Base-by-base conservation (phyloP, 345 rosid genomes). In the Balakata baccata region DNA sequence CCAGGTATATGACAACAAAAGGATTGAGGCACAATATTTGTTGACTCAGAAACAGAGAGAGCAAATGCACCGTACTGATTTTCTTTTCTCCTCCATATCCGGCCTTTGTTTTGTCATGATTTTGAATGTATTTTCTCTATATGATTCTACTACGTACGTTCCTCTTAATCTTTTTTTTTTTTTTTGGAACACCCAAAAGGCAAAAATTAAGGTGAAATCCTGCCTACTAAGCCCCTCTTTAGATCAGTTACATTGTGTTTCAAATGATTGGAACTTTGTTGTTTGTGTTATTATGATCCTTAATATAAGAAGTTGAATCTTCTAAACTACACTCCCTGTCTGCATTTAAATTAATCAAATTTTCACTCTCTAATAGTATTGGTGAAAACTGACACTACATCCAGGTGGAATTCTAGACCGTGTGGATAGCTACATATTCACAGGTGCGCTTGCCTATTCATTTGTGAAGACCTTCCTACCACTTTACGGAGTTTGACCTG, bases 351-450 rank as follows among this genome's bases (percentile, higher is more conserved):
- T n/a, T 51, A 11, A 23, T 13, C 22, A 5, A 7, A 49, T 62
- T 16, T n/a, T 14, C 7, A 6, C 7, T 50, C 13, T n/a, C 51
- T 66, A 13, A 11, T 23, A 3, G 10, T 16, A 18, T 62, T 10
- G 17, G 14, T 41, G 13, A 25, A 46, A n/a, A 23, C 64, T 46
- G 71, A 65, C 52, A 12, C 57, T 69, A 50, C 22, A 46, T 72
- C 74, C 84, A 92, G 98, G 98, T 62, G 97, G 98, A 60, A 86
- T 94, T 69, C 78, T 94, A 62, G 97, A 94, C 82, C 87, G 95
- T 77, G 92, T 86, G 58, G 97, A 92, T 82, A 94, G 97, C 73
- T 94, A 90, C 83, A 86, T 92, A 51, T 94, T 94, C 91, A 94
- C 98, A 0, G 98, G 97, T 25, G 98, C 98, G 7, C 88, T 94